Base-by-base conservation (phyloP, 2,329 filamentous ascomycete genomes). In the Teratosphaeria pseudoeucalypti region DNA sequence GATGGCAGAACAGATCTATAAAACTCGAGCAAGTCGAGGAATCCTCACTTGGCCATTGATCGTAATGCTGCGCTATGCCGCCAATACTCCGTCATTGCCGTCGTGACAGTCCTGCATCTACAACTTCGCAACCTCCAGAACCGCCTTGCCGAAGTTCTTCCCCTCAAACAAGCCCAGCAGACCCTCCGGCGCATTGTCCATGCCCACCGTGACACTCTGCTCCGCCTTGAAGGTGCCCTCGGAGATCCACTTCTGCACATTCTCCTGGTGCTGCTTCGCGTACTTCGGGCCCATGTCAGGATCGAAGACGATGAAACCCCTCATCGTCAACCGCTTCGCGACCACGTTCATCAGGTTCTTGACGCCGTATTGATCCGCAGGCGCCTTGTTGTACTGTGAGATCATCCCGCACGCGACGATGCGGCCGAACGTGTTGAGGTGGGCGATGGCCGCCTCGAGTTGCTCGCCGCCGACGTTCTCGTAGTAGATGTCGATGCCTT, bases 141-240 rank as follows among this genome's bases (percentile, higher is more conserved):
- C 82, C 16, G 89, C 88, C 82, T 95, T 95, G 66, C 90, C 90
- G 75, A 91, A 89, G 78, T 95, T 95, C 74, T 88, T 82, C 55
- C 90, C 90, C 68, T 82, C 73, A 58, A 94, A 79, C 78, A 95
- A 85, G 12, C 85, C 88, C 12, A 92, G 74, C 61, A 95, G 79
- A 0, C 87, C 90, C 59, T 91, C 82, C 6, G 84, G 77, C 0
- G 86, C 86, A 62, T 89, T 85, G 62, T 95, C 90, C 61, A 95
- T 91, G 23, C 90, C 89, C 58, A 86, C 79, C 0, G 86, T 90
- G 60, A 88, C 77, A 67, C 81, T 77, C 62, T 87, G 78, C 75
- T 86, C 85, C 56, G 84, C 81, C 78, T 88, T 88, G 78, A 95
- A 82, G 5, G 80, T 84, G 12, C 88, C 89, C 4, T 94, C 88